phyloP scores from a whole-genome alignment of 345 rosid species.

The Salix viminalis region DNA sequence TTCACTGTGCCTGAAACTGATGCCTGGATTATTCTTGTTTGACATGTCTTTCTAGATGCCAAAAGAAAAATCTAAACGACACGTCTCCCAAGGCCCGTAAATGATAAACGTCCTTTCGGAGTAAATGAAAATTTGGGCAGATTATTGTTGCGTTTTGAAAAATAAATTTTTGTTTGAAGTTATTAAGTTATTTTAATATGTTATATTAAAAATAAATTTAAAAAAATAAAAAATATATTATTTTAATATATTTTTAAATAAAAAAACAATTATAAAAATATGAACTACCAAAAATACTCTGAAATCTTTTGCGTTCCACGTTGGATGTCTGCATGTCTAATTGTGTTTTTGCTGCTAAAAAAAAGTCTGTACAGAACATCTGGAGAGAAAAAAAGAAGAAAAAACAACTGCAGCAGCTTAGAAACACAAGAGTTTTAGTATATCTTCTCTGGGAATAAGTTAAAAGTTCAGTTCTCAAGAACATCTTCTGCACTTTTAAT shows the following conservation, averaged over 20 bases:
- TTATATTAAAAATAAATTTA: too few relatives aligned
- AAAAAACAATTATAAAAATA: too few relatives aligned
- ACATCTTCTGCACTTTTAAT: background rate
- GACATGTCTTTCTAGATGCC: background rate
- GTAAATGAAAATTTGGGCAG: too few relatives aligned
- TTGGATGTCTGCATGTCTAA: background rate
- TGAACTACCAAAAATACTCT: too few relatives aligned
- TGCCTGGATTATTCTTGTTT: background rate
- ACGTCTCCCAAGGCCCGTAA: background rate
- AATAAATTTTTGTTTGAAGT: too few relatives aligned
- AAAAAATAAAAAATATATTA: too few relatives aligned
- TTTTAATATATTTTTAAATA: too few relatives aligned
- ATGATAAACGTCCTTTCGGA: background rate
- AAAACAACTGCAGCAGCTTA: background rate
- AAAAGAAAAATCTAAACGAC: background rate
- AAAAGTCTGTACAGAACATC: too few relatives aligned
- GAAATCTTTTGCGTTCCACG: background rate
- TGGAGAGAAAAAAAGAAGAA: too few relatives aligned
- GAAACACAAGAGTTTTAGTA: background rate
- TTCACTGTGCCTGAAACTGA: background rate
- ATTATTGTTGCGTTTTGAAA: too few relatives aligned
- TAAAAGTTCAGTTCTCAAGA: background rate
- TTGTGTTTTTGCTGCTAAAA: background rate
- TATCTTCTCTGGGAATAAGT: background rate
- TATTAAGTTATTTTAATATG: too few relatives aligned